phyloP scores from a whole-genome alignment of 2,329 filamentous ascomycete genomes.

The Paramyrothecium roridum region DNA sequence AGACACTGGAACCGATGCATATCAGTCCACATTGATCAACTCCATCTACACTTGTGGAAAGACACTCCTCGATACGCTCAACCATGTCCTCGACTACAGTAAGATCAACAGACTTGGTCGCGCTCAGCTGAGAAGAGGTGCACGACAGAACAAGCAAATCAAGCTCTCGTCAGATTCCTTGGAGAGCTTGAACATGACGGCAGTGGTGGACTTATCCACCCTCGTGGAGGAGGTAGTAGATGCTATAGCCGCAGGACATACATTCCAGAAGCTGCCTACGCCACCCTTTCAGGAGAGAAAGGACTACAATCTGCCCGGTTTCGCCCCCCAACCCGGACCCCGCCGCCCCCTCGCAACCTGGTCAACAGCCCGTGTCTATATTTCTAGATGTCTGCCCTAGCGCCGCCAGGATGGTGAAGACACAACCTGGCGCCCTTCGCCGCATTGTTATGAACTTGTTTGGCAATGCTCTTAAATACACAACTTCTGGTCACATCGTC shows the following conservation, averaged over 20 bases:
- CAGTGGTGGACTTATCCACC: constrained; percentile 25
- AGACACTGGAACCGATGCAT: constrained; percentile 33
- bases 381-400: constrained; percentile 46
- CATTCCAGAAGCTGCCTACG: constrained; percentile 23
- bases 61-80: constrained; percentile 46
- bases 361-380: constrained; percentile 39
- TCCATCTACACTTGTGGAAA: constrained; percentile 44
- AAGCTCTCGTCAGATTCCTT: constrained; percentile 21
- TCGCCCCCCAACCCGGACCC: constrained; percentile 12
- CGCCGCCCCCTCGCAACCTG: constrained; percentile 6
- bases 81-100: constrained; percentile 44
- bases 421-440: constrained; percentile 47
- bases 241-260: constrained; percentile 33
- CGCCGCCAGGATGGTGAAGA: constrained; percentile 47
- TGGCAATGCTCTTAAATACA: constrained; percentile 63
- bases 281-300: background rate
- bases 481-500: constrained; percentile 46
- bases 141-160: constrained; percentile 14
- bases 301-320: background rate
- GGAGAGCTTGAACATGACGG: constrained; percentile 26
- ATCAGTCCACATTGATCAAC: constrained; percentile 39
- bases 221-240: constrained; percentile 36
- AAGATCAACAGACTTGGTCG: constrained; percentile 33
- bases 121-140: constrained; percentile 15
- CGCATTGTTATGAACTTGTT: constrained; percentile 62